phyloP scores from a whole-genome alignment of 768 basidiomycete species.

The Rhodotorula sphaerocarpa region DNA sequence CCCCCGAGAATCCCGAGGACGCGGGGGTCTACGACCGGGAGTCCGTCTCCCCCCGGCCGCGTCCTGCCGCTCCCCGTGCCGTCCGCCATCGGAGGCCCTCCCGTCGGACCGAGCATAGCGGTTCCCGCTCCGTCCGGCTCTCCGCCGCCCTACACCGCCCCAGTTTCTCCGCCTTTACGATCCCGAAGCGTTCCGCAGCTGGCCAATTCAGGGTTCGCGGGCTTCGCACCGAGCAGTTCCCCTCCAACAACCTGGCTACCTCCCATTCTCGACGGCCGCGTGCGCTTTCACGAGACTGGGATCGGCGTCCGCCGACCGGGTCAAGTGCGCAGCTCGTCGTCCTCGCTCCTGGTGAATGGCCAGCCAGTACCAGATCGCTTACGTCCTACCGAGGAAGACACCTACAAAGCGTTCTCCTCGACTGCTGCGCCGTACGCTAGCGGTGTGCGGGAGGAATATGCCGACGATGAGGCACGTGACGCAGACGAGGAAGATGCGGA shows the following conservation, averaged over 20 bases:
- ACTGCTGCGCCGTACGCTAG: neutral
- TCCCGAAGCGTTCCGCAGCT: conserved; percentile 20
- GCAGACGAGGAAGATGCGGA: too few species aligned
- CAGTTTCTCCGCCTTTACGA: conserved; percentile 11
- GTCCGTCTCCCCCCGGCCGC: too few species aligned
- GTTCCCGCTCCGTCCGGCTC: neutral
- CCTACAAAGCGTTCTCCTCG: neutral
- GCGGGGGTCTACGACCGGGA: too few species aligned
- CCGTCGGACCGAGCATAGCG: too few species aligned
- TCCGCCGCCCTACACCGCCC: conserved; percentile 25
- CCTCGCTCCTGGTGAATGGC: neutral
- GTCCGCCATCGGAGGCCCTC: too few species aligned
- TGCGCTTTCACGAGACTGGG: neutral
- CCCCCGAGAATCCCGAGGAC: too few species aligned
- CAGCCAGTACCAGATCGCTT: neutral
- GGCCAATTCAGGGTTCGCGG: conserved; percentile 4
- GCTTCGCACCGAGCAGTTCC: neutral
- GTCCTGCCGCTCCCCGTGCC: too few species aligned
- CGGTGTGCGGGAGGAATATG: neutral
- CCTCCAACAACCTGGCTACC: neutral
- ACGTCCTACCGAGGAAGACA: too few species aligned
- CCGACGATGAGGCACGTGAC: conserved; percentile 15
- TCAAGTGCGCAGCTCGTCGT: neutral
- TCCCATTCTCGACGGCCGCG: neutral
- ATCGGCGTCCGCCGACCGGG: neutral